Evolutionary conservation across 2,329 filamentous ascomycete species (phyloP).

Genomic region (Ophiocordyceps camponoti-rufipedis): DNA sequence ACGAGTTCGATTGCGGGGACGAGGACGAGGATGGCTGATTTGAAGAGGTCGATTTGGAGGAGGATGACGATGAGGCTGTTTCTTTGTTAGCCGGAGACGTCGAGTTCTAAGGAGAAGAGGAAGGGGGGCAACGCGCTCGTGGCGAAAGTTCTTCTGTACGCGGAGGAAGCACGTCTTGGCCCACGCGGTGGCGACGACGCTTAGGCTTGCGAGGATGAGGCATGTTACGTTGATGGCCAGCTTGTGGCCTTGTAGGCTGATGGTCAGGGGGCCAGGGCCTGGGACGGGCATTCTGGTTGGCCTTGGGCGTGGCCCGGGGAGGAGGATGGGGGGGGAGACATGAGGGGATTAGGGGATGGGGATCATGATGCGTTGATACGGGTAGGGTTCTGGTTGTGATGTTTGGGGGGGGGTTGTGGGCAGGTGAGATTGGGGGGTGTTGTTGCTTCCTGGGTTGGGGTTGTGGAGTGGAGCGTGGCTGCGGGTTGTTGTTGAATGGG

Average conservation of each 20-base stretch:
- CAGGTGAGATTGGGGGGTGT: no score
- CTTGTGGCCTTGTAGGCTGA: not conserved
- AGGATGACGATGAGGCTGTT: slow-evolving; percentile 50
- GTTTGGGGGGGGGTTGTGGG: no score
- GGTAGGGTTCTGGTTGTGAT: no score
- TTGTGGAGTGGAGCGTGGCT: no score
- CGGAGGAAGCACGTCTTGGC: slow-evolving; percentile 55
- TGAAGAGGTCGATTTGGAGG: slow-evolving; percentile 54
- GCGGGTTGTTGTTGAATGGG: no score
- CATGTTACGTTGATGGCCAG: slow-evolving; percentile 11
- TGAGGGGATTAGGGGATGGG: no score
- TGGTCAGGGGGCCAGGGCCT: not conserved
- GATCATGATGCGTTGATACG: no score
- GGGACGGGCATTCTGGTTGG: not conserved
- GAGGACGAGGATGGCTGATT: slow-evolving; percentile 49
- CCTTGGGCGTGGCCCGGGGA: no score
- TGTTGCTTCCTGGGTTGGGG: no score
- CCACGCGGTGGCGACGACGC: slow-evolving; percentile 34
- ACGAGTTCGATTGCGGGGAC: slow-evolving; percentile 42
- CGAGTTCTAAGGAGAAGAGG: not conserved
- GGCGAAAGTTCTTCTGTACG: slow-evolving; percentile 57
- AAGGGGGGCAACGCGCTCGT: slow-evolving; percentile 21
- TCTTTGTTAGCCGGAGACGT: not conserved
- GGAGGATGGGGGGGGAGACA: no score
- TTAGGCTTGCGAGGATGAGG: slow-evolving; percentile 27